phyloP scores from a whole-genome alignment of 208 protist genomes.

The Herpetomonas tarakana region DNA sequence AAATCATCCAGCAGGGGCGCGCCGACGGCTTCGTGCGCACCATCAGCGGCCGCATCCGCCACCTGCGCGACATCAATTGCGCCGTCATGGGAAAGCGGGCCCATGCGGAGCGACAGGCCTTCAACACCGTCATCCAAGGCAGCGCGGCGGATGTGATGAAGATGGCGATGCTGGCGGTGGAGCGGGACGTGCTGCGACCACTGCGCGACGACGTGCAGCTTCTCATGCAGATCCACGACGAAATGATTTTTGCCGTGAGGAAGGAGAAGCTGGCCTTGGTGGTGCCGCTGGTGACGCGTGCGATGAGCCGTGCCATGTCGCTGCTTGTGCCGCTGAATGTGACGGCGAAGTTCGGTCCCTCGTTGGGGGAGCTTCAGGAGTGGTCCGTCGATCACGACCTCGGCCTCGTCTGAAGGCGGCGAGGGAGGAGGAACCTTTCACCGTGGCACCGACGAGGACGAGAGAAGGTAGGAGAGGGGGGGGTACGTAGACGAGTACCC shows the following conservation, averaged over 20 bases:
- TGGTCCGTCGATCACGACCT: constrained; percentile 81
- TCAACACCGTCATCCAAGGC: constrained; percentile 89
- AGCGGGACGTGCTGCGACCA: constrained; percentile 58
- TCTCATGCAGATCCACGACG: constrained; percentile 67
- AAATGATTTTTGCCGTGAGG: constrained; percentile 43
- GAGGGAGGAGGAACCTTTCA: constrained; percentile 8
- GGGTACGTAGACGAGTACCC: too few relatives aligned
- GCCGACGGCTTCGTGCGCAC: constrained; percentile 78
- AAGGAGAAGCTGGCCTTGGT: constrained; percentile 18
- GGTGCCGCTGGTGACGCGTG: constrained; percentile 26
- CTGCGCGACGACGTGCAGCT: constrained; percentile 31
- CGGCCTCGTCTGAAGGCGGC: constrained; percentile 23
- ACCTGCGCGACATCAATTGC: constrained; percentile 67
- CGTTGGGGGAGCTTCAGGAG: constrained; percentile 62
- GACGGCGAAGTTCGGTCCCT: constrained; percentile 64
- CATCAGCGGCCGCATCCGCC: constrained; percentile 67
- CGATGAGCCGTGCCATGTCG: constrained; percentile 44
- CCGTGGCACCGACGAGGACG: too few relatives aligned
- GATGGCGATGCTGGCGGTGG: constrained; percentile 77
- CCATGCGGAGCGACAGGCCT: constrained; percentile 89
- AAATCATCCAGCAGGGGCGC: constrained; percentile 63
- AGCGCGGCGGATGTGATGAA: constrained; percentile 91
- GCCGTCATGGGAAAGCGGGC: constrained; percentile 49
- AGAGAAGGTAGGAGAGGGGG: too few relatives aligned
- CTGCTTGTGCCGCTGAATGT: constrained; percentile 56